These are phyloP conservation scores for Elymus sibiricus DNA, from an alignment of 176 grass and related monocot species.

Conservation along the genomic window DNA sequence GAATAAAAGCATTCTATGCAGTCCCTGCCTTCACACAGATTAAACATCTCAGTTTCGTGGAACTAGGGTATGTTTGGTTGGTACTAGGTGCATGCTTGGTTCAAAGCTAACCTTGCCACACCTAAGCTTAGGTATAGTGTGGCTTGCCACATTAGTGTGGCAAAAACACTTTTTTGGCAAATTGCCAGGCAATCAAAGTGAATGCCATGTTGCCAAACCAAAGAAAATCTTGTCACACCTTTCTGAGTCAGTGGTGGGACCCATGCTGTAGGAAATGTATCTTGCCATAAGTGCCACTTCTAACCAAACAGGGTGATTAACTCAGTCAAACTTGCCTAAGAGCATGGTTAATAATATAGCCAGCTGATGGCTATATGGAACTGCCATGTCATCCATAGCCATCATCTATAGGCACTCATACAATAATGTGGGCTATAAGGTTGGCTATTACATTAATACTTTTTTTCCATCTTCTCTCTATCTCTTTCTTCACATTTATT, in stretches of 20 bases:
- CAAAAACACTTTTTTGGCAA: not conserved
- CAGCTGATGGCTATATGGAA: no score
- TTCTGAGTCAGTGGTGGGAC: not conserved
- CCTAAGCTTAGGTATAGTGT: not conserved
- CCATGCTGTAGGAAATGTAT: not conserved
- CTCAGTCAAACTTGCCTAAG: not conserved
- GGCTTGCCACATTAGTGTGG: not conserved
- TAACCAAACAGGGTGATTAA: not conserved
- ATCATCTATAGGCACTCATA: no score
- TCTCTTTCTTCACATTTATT: no score
- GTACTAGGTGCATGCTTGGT: not conserved
- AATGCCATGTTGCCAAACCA: not conserved
- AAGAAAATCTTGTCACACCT: not conserved
- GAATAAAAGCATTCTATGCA: slow-evolving; percentile 6
- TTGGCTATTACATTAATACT: no score
- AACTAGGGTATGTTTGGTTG: slow-evolving; percentile 6
- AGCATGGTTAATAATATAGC: no score
- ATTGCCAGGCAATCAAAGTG: not conserved
- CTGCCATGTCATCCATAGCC: no score
- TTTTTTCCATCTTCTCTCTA: no score
- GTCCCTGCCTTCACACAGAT: not conserved
- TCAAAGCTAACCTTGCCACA: not conserved
- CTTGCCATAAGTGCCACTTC: not conserved
- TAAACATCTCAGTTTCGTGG: not conserved
- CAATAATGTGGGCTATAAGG: no score